Base-by-base conservation (phyloP, 169 alveolate genomes). In the Plasmodium adleri region DNA sequence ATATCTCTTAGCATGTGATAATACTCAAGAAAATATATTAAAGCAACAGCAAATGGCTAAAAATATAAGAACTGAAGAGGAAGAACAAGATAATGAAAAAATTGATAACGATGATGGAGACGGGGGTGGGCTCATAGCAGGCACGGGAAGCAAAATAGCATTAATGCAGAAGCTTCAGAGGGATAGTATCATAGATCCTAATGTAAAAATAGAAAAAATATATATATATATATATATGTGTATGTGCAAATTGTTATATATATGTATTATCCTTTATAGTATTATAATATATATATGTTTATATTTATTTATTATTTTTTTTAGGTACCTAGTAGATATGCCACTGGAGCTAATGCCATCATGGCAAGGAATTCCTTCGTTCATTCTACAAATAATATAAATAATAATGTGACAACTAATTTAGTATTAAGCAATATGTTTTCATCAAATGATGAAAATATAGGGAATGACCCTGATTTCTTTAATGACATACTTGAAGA, bases 401-500 rank as follows among this genome's bases (percentile, higher is more conserved):
- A 50, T 28, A 88, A 60, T 47, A 88, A 66, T 32, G 64, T 80
- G 26, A 90, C 96, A 15, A 50, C 89, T 4, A 95, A 94, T 83
- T 70, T 96, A 10, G 93, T 95, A 4, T 89, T 96, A 74, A 83
- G 94, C 86, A 96, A 95, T 87, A 95, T 96, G 98, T 96, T 95
- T 72, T 92, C 96, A 32, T 74, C 96, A 15, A 75, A 94, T 76
- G 97, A 96, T 62, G 87, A 90, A 39, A 47, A 71, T 47, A 92
- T 78, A 47, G 95, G 94, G 7, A 93, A 85, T 22, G 96, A 93
- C 26, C 96, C 96, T 1, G 92, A 92, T 60, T 93, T 96, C 85
- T 94, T 96, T 72, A 94, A 73, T 15, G 98, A 96, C 43, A 93
- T 96, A 60, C 89, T 88, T 73, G 98, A 94, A n/a, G 98, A 96